A percentile compares a stretch with the other conserved stretches of the same genome.
Conservation (phyloP, 2,329 filamentous ascomycete species). For the Arthroderma sp. region DNA sequence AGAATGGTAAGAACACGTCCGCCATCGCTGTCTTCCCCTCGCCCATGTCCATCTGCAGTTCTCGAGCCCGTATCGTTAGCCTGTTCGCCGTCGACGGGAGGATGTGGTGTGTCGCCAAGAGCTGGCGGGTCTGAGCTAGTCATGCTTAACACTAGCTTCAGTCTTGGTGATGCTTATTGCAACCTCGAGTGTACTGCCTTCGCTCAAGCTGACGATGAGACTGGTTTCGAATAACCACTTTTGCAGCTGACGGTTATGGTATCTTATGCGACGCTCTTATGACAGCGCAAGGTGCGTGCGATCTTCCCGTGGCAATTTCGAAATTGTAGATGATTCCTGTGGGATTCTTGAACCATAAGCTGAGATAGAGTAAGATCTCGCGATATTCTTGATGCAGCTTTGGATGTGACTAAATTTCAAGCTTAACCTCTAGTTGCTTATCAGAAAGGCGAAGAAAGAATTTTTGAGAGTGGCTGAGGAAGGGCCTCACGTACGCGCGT, state of each 20-base stretch:
- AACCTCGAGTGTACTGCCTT: neutral
- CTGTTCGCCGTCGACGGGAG: neutral
- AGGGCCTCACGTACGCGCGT: neutral
- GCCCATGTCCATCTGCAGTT: neutral
- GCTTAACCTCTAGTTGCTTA: neutral
- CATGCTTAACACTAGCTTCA: neutral
- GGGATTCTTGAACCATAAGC: neutral
- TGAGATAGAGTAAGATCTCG: neutral
- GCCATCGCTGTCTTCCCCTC: neutral
- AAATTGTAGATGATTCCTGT: neutral
- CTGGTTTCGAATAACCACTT: neutral
- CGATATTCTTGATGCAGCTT: neutral
- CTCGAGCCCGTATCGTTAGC: neutral
- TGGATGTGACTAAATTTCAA: no score
- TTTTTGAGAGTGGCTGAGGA: neutral
- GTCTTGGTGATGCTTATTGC: conserved; percentile 4
- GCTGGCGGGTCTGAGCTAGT: neutral
- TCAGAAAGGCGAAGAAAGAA: neutral
- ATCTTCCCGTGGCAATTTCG: neutral
- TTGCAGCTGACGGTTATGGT: neutral
- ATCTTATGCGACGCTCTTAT: neutral
- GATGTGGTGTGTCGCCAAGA: neutral
- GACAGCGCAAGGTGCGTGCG: neutral
- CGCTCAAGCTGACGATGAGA: neutral
- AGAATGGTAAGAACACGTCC: neutral